Conservation (phyloP, 345 rosid species). For the Cardiospermum halicacabum region DNA sequence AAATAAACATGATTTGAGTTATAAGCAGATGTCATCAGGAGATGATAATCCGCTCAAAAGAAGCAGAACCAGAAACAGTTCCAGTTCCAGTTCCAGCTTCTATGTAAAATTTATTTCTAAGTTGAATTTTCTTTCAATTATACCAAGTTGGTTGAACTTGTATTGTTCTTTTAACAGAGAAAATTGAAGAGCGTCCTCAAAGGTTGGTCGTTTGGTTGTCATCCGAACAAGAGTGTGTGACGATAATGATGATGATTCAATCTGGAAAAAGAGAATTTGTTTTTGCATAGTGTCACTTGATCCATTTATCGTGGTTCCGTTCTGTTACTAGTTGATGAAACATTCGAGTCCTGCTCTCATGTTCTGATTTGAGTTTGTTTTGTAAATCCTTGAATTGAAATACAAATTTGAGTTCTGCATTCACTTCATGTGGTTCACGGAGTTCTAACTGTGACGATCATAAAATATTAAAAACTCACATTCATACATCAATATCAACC, state of each 20-base stretch:
- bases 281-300: constrained; percentile 5
- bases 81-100: constrained; percentile 4
- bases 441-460: no score
- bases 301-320: constrained; percentile 13
- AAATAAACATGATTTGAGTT: constrained; percentile 12
- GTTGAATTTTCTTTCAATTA: not conserved
- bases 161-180: constrained; percentile 21
- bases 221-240: constrained; percentile 9
- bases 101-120: constrained; percentile 16
- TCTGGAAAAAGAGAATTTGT: no score
- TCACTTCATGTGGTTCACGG: no score
- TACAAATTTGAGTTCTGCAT: no score
- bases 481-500: not conserved
- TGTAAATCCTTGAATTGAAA: no score
- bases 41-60: not conserved
- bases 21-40: constrained; percentile 26
- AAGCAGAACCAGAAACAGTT: constrained; percentile 5
- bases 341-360: constrained; percentile 1
- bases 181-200: constrained; percentile 28
- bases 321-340: not conserved
- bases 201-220: constrained; percentile 25
- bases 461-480: no score
- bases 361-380: not conserved
- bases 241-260: not conserved
- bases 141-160: not conserved